These are phyloP conservation scores for Leccinum broughii DNA, from an alignment of 768 basidiomycete genomes.

Conservation along the genomic window DNA sequence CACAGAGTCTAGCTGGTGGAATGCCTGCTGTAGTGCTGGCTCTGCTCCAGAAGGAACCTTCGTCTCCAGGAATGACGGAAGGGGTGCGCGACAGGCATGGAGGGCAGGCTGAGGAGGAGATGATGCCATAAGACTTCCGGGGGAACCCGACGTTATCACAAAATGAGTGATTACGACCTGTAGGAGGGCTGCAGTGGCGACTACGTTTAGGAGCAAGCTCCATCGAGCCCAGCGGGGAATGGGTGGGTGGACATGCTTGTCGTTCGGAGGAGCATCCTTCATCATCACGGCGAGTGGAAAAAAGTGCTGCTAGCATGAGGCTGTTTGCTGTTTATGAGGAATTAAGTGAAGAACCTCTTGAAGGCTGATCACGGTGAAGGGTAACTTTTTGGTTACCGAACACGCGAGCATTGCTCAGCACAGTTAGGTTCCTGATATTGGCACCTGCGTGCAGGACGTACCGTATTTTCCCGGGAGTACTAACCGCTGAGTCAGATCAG, in stretches of 20 bases:
- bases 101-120: neutral
- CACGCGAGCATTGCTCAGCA: neutral
- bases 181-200: constrained; percentile 13
- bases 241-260: neutral
- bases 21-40: constrained; percentile 6
- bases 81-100: constrained; percentile 18
- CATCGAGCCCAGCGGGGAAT: constrained; percentile 17
- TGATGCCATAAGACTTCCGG: neutral
- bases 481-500: neutral
- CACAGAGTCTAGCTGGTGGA: constrained; percentile 6
- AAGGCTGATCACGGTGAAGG: neutral
- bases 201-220: constrained; percentile 17
- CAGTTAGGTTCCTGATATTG: neutral
- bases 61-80: constrained; percentile 19
- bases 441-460: neutral
- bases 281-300: neutral
- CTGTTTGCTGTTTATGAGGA: neutral
- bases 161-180: constrained; percentile 1
- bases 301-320: neutral
- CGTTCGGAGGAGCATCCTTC: neutral
- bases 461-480: neutral
- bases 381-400: neutral
- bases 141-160: neutral
- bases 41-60: constrained; percentile 17
- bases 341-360: neutral